Evolutionary conservation across 169 alveolate species (phyloP), one percentile per base, ranked within the genome.

Genomic region (Fabrea salina): DNA sequence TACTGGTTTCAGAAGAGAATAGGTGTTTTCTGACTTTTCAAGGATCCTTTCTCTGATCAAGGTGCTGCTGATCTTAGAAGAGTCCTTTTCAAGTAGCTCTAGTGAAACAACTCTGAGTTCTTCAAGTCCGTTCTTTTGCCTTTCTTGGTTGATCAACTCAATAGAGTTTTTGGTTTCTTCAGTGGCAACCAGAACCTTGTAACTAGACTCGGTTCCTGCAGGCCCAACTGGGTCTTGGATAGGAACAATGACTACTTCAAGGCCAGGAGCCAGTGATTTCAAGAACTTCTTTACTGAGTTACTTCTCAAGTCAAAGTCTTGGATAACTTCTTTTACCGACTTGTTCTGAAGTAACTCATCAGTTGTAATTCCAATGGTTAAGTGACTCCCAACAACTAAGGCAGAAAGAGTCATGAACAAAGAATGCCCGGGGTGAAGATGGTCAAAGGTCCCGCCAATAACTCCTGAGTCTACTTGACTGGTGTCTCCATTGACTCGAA

Each of bases 361-460:
- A 16, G 32, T 16, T 16, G 74, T 61, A 16, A 61, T 33, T 4
- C 74, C 74, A 4, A 61, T 61, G n/a, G 37, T 51, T 33, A 61
- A 11, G 13, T 16, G 13, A 16, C 39, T 30, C 56, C 19, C 19
- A 37, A 27, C 39, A 37, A 30, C n/a, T 16, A 27, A 0, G 11
- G 74, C 74, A 0, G 74, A 47, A 1, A 13, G 11, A 35, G 74
- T 61, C n/a, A 61, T 47, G 3, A 61, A 37, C 22, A 61, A n/a
- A 0, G 39, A 2, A 37, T 61, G 74, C 0, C 74, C 74, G 11
- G 74, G 53, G 39, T 61, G 74, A 2, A 5, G 43, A 4, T 61
- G 74, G 25, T 61, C 74, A 35, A 61, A 61, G 0, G 74, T 61
- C 2, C 74, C 74, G 16, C 74, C 74, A 3, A 61, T 2, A 37